Base-by-base conservation (phyloP, 1,284 basidiomycete genomes). In the Heimioporus punctisporus region DNA sequence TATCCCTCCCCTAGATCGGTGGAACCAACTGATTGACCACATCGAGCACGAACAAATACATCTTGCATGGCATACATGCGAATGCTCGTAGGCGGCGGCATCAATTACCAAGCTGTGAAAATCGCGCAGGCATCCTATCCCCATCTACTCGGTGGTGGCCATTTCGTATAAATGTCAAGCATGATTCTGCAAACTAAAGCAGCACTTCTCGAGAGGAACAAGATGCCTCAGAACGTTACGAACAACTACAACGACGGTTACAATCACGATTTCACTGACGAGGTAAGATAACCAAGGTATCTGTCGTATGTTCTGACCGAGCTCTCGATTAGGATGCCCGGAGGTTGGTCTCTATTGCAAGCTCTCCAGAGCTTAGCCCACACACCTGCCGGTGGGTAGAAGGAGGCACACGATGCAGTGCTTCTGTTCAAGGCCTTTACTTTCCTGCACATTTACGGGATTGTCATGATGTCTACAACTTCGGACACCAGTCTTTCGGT, bases 201-300 rank as follows among this genome's bases (percentile, higher is more conserved):
- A 34, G 21, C 25, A 21, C 40, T 41, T 46, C 47, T 42, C 15
- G 21, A 27, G 47, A 17, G 11, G 39, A 56, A 56, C 6, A 43
- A 31, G 21, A 71, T 71, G 67, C 31, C 67, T 46, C 65, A 55
- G 46, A 59, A 56, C 45, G 14, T 26, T 11, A 23, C 57, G 21
- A 57, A 48, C 42, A 15, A 6, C 51, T 39, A 54, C 25, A 43
- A 57, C 25, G 67, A 60, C 37, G 69, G 67, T 37, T 68, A 47
- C 54, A 71, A 71, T 37, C 69, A 68, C 19, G 48, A 68, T 40
- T 68, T 68, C 48, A 71, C 69, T 1, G 65, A 68, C 45, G 67
- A 71, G 59, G 65, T 70, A 51, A 51, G 52, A 24, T 24, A 27
- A 47, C 30, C 41, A 19, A 17, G 21, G 27, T 14, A 4, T 15